Conservation (phyloP, 306 rosid genomes). For the Leucaena leucocephala region DNA sequence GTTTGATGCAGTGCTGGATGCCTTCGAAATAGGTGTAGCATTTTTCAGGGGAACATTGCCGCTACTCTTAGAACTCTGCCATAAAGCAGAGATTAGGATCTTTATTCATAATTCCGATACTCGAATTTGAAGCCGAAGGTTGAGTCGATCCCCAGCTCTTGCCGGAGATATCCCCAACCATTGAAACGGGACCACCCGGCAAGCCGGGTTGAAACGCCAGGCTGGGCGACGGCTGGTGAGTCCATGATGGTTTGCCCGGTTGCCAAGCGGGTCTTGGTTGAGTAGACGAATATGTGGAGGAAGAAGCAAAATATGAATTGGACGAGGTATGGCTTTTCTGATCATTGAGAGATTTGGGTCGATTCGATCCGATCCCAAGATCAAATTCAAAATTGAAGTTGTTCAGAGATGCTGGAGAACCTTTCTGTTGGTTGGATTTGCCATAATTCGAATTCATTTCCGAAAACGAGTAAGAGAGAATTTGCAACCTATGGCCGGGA, state of each 20-base stretch:
- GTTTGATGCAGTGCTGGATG: slow-evolving; percentile 31
- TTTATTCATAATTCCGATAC: slow-evolving; percentile 58
- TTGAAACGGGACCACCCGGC: no score
- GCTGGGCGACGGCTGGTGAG: slow-evolving; percentile 57
- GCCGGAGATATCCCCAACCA: no score
- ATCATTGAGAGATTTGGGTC: slow-evolving; percentile 78
- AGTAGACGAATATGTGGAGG: slow-evolving; percentile 36
- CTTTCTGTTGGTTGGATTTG: slow-evolving; percentile 36
- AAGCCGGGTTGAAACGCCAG: no score
- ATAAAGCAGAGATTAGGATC: slow-evolving; percentile 60
- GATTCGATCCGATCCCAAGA: slow-evolving; percentile 81
- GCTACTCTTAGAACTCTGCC: slow-evolving; percentile 33
- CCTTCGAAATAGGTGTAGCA: slow-evolving; percentile 43
- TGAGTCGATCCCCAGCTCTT: slow-evolving; percentile 62
- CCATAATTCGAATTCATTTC: slow-evolving; percentile 49
- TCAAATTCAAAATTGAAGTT: slow-evolving; percentile 84
- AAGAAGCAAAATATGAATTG: slow-evolving; percentile 22
- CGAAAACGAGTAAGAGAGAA: neutral
- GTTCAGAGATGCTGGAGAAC: slow-evolving; percentile 55
- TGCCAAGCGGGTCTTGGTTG: slow-evolving; percentile 56
- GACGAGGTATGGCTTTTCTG: slow-evolving; percentile 61
- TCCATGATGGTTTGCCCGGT: slow-evolving; percentile 47
- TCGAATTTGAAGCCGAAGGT: slow-evolving; percentile 41
- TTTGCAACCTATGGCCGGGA: neutral
- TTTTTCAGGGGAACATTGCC: slow-evolving; percentile 71